Evolutionary conservation across 495 filamentous ascomycete genomes (phyloP).

Genomic region (Tuber calosporum): DNA sequence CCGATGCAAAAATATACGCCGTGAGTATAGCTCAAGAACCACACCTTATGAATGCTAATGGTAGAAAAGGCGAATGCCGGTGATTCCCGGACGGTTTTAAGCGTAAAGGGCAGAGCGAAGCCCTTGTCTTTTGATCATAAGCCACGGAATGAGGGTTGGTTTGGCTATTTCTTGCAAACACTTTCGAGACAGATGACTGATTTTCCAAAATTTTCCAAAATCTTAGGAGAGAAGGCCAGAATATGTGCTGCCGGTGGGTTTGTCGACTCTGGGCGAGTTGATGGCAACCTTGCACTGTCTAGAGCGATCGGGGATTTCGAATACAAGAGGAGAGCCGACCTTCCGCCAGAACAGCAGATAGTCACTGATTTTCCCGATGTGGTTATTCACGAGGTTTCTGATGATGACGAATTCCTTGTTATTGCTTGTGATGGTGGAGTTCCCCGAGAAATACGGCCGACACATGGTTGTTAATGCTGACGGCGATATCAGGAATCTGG

Average conservation of each 20-base stretch:
- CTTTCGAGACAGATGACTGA: slow-evolving; percentile 13
- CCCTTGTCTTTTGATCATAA: slow-evolving; percentile 97
- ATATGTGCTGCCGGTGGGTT: slow-evolving; percentile 94
- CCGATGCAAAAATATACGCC: slow-evolving; percentile 85
- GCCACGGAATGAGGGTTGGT: slow-evolving; percentile 87
- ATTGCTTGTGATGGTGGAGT: slow-evolving; percentile 89
- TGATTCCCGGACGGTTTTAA: slow-evolving; percentile 87
- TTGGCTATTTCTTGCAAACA: not conserved
- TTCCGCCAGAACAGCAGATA: slow-evolving; percentile 93
- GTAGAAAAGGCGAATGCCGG: slow-evolving; percentile 77
- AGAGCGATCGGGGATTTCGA: slow-evolving; percentile 98
- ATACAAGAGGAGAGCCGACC: slow-evolving; percentile 97
- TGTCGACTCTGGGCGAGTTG: slow-evolving; percentile 96
- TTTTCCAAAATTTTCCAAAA: slow-evolving; percentile 9
- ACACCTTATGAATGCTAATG: slow-evolving; percentile 30
- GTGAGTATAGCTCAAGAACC: slow-evolving; percentile 52
- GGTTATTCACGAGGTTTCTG: slow-evolving; percentile 73
- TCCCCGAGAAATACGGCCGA: not conserved
- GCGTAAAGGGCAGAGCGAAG: slow-evolving; percentile 92
- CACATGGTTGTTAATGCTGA: slow-evolving; percentile 38
- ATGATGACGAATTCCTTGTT: slow-evolving; percentile 95
- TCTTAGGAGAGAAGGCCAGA: slow-evolving; percentile 81
- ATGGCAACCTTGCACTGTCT: slow-evolving; percentile 92
- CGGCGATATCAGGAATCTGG: slow-evolving; percentile 71
- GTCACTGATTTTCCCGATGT: slow-evolving; percentile 96